Evolutionary conservation across 1,284 basidiomycete genomes (phyloP).

Genomic region (Anthracocystis walkeri): DNA sequence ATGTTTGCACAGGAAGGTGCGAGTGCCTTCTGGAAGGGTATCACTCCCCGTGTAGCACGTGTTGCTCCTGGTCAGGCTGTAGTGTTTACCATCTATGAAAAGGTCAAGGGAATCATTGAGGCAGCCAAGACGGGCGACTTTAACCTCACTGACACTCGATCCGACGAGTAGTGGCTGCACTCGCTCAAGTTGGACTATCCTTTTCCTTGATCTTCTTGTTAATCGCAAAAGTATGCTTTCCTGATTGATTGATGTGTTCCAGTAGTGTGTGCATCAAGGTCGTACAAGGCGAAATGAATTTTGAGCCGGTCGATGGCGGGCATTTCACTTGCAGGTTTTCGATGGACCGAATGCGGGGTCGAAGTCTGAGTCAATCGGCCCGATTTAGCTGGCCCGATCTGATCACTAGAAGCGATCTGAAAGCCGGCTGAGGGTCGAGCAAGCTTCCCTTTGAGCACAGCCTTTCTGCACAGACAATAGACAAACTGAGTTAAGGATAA

Average conservation of each 20-base stretch:
- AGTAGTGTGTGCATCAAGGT: too few species aligned
- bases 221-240: constrained; percentile 7
- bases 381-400: not conserved
- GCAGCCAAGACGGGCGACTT: constrained; percentile 62
- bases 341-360: too few species aligned
- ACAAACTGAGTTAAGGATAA: not conserved
- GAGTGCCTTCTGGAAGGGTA: constrained; percentile 83
- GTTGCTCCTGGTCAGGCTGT: constrained; percentile 82
- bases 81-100: constrained; percentile 72
- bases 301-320: too few species aligned
- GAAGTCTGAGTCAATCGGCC: too few species aligned
- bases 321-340: too few species aligned
- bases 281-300: too few species aligned
- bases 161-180: constrained; percentile 51
- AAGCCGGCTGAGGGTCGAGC: too few species aligned
- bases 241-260: not conserved
- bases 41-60: constrained; percentile 93
- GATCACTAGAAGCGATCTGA: not conserved
- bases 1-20: constrained; percentile 95
- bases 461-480: not conserved
- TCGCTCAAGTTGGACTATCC: not conserved
- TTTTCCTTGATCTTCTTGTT: not conserved
- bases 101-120: constrained; percentile 67
- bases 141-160: constrained; percentile 55
- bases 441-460: not conserved